phyloP scores from a whole-genome alignment of 2,329 filamentous ascomycete species.

The Didymellaceae sp. region DNA sequence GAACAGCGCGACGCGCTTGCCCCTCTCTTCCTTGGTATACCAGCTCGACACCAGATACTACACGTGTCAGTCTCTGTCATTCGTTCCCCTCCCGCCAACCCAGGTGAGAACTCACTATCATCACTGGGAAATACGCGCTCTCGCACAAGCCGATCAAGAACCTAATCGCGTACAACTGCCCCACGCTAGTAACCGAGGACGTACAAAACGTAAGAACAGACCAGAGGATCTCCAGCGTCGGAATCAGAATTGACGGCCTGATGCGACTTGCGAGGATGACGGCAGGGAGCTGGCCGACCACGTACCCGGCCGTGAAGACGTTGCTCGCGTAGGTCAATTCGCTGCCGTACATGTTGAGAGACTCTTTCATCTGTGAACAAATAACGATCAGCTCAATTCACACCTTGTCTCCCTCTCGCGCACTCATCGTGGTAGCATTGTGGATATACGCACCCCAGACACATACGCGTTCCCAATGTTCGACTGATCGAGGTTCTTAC shows the following conservation, averaged over 20 bases:
- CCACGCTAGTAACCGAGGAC: slow-evolving; percentile 27
- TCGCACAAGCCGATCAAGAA: slow-evolving; percentile 42
- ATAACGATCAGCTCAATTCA: neutral
- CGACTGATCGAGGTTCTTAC: slow-evolving; percentile 35
- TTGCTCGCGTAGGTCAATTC: slow-evolving; percentile 41
- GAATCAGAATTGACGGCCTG: slow-evolving; percentile 39
- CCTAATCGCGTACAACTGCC: slow-evolving; percentile 44
- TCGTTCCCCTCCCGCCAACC: no score
- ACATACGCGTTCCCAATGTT: slow-evolving; percentile 43
- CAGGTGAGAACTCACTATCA: slow-evolving; percentile 23
- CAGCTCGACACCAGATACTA: slow-evolving; percentile 49
- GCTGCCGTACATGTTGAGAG: slow-evolving; percentile 37
- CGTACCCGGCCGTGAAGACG: slow-evolving; percentile 39
- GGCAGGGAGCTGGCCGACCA: slow-evolving; percentile 38
- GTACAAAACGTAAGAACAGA: slow-evolving; percentile 31
- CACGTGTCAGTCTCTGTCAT: neutral
- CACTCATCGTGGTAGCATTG: no score
- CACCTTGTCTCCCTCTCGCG: no score
- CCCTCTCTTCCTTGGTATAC: slow-evolving; percentile 50
- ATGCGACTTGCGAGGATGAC: slow-evolving; percentile 35
- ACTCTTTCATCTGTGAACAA: slow-evolving; percentile 39
- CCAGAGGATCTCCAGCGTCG: slow-evolving; percentile 41
- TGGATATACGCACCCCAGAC: slow-evolving; percentile 28
- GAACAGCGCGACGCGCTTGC: slow-evolving; percentile 42
- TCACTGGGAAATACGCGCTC: slow-evolving; percentile 38